Evolutionary conservation across 208 protist genomes (phyloP).

Genomic region (Crithidia thermophila): DNA sequence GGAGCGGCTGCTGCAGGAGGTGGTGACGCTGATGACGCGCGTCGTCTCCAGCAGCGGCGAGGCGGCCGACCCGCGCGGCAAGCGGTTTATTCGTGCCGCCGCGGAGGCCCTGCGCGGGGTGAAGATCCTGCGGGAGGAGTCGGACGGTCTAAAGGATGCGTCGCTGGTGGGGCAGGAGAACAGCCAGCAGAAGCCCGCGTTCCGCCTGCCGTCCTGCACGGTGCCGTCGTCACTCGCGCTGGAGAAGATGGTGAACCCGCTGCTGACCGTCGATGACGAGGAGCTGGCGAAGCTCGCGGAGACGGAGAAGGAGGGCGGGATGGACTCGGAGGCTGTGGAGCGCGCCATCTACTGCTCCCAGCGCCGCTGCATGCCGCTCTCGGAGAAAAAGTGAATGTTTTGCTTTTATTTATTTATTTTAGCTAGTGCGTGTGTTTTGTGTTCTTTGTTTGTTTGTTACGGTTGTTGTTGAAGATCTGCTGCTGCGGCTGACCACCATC

Average conservation of each 20-base stretch:
- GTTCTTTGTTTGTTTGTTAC: too few species aligned
- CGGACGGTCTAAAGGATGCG: conserved; percentile 46
- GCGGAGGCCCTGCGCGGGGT: conserved; percentile 32
- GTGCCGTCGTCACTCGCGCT: conserved; percentile 69
- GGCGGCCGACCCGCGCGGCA: conserved; percentile 1
- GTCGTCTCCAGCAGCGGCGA: conserved; percentile 2
- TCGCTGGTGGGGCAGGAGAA: conserved; percentile 7
- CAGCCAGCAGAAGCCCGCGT: conserved; percentile 1
- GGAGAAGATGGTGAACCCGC: conserved; percentile 66
- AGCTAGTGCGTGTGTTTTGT: too few species aligned
- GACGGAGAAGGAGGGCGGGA: conserved; percentile 18
- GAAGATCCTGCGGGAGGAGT: conserved; percentile 37
- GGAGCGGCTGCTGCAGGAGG: conserved; percentile 51
- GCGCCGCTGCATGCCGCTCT: conserved; percentile 20
- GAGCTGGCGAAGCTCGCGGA: conserved; percentile 35
- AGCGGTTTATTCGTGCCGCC: conserved; percentile 29
- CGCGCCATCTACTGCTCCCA: conserved; percentile 50
- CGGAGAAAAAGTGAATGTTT: neutral
- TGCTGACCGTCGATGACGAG: conserved; percentile 59
- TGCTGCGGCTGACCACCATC: too few species aligned
- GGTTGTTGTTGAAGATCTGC: too few species aligned
- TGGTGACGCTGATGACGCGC: conserved; percentile 40
- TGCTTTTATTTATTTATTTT: too few species aligned
- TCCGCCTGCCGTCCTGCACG: conserved; percentile 55
- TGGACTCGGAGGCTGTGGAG: conserved; percentile 35